Percentiles rank a stretch among this genome's conserved stretches.
These are phyloP conservation scores for Leccinum subtestaceum DNA, from an alignment of 768 basidiomycete genomes.

Conservation along the genomic window DNA sequence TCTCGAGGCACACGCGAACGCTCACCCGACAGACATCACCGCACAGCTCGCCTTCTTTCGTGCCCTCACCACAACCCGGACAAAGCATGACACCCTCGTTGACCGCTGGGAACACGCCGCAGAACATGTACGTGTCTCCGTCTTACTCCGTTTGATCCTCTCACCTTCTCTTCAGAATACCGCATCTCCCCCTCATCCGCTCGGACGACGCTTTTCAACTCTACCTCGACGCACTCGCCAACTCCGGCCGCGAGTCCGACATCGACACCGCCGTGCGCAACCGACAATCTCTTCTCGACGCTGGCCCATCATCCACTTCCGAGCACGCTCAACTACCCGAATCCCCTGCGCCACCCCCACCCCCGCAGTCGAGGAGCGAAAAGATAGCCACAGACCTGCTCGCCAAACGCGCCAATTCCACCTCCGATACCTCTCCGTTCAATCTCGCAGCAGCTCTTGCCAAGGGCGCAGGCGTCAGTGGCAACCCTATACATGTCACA, in stretches of 20 bases:
- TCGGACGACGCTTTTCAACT: slow-evolving; percentile 72
- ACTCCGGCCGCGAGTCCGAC: slow-evolving; percentile 52
- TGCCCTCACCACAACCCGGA: slow-evolving; percentile 61
- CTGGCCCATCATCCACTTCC: slow-evolving; percentile 23
- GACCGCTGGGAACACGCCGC: slow-evolving; percentile 81
- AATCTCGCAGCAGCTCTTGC: slow-evolving; percentile 43
- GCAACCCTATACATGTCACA: slow-evolving; percentile 74
- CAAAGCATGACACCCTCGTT: slow-evolving; percentile 67
- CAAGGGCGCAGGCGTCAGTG: slow-evolving; percentile 41
- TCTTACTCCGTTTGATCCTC: neutral
- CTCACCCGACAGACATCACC: slow-evolving; percentile 61
- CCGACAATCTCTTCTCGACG: slow-evolving; percentile 60
- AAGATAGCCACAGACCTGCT: slow-evolving; percentile 43
- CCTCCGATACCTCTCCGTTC: slow-evolving; percentile 8
- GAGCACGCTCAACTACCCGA: slow-evolving; percentile 14
- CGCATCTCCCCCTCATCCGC: slow-evolving; percentile 64
- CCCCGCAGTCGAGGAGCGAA: slow-evolving; percentile 36
- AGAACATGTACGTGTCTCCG: slow-evolving; percentile 64
- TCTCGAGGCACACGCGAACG: slow-evolving; percentile 76
- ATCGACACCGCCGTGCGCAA: slow-evolving; percentile 65
- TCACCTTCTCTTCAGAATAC: slow-evolving; percentile 49
- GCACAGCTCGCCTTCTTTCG: slow-evolving; percentile 71
- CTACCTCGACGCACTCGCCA: slow-evolving; percentile 69
- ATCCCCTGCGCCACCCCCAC: slow-evolving; percentile 3
- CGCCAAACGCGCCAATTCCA: slow-evolving; percentile 22